These are phyloP conservation scores for Vickermania ingenoplastis DNA, from an alignment of 208 protist species.

Conservation along the genomic window DNA sequence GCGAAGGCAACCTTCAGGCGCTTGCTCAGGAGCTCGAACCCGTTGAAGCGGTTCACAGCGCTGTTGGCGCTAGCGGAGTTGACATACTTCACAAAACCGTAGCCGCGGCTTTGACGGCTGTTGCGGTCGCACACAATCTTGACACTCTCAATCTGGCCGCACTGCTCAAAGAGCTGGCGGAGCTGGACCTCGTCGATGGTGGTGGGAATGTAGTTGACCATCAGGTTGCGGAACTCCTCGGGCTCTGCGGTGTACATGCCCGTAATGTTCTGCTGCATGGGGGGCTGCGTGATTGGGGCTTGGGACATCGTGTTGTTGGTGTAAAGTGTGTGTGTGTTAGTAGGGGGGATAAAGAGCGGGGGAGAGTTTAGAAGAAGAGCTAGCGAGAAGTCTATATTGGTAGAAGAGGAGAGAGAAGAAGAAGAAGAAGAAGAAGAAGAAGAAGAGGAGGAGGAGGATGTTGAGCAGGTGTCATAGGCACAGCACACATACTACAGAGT, in stretches of 20 bases:
- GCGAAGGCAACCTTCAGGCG: slow-evolving; percentile 83
- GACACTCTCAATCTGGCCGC: slow-evolving; percentile 75
- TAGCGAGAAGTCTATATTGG: slow-evolving; percentile 1
- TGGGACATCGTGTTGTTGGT: neutral
- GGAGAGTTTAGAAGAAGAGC: neutral
- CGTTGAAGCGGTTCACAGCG: slow-evolving; percentile 74
- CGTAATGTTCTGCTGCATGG: slow-evolving; percentile 13
- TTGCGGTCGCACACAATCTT: slow-evolving; percentile 86
- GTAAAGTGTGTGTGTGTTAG: neutral
- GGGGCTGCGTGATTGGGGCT: slow-evolving; percentile 11
- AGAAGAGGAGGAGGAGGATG: neutral
- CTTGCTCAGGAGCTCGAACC: slow-evolving; percentile 82
- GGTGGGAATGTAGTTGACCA: slow-evolving; percentile 87
- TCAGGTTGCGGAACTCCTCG: slow-evolving; percentile 73
- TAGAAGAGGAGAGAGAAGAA: slow-evolving; percentile 7
- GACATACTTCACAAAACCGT: slow-evolving; percentile 87
- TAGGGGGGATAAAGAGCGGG: neutral
- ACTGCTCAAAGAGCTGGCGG: slow-evolving; percentile 76
- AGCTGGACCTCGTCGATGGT: slow-evolving; percentile 79
- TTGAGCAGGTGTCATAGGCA: no score
- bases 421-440: slow-evolving; percentile 6
- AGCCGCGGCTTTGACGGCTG: slow-evolving; percentile 78
- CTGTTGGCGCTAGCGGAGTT: slow-evolving; percentile 53
- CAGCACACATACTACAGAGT: no score
- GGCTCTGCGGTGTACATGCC: slow-evolving; percentile 54